phyloP scores from a whole-genome alignment of 805 yeast species.

The Wickerhamiella dianesei region DNA sequence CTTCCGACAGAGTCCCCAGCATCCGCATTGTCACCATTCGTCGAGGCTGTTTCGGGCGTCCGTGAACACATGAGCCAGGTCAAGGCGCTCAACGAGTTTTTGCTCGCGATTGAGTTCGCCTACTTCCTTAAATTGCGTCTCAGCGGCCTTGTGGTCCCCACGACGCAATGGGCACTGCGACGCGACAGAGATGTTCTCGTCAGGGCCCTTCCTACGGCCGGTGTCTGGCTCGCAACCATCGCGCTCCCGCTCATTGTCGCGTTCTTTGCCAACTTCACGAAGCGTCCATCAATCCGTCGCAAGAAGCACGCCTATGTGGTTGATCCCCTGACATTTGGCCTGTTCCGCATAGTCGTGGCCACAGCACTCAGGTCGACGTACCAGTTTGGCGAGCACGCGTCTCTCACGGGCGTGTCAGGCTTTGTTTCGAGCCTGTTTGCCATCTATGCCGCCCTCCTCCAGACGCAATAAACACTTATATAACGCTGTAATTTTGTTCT shows the following conservation, averaged over 20 bases:
- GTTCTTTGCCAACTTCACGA: constrained; percentile 25
- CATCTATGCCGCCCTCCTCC: constrained; percentile 26
- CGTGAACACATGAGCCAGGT: constrained; percentile 8
- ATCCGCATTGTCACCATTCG: not conserved
- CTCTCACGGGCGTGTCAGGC: constrained; percentile 1
- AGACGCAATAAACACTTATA: constrained; percentile 5
- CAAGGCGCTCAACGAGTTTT: constrained; percentile 3
- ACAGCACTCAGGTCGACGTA: constrained; percentile 14
- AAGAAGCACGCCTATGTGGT: constrained; percentile 16
- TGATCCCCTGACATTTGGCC: constrained; percentile 44
- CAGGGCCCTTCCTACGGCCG: not conserved
- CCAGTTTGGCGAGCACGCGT: not conserved
- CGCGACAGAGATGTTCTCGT: not conserved
- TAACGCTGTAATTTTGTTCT: not conserved
- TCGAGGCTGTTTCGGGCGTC: not conserved
- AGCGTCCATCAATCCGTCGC: constrained; percentile 10
- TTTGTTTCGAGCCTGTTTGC: constrained; percentile 19
- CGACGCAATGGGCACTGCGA: not conserved
- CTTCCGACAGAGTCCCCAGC: not conserved
- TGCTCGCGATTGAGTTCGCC: constrained; percentile 6
- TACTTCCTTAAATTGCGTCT: not conserved
- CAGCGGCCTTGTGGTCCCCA: not conserved
- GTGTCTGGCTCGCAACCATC: constrained; percentile 10
- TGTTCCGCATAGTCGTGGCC: constrained; percentile 34
- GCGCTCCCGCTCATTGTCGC: constrained; percentile 22